phyloP scores from a whole-genome alignment of 192 early-diverging fungal genomes.

The Linderina pennispora region DNA sequence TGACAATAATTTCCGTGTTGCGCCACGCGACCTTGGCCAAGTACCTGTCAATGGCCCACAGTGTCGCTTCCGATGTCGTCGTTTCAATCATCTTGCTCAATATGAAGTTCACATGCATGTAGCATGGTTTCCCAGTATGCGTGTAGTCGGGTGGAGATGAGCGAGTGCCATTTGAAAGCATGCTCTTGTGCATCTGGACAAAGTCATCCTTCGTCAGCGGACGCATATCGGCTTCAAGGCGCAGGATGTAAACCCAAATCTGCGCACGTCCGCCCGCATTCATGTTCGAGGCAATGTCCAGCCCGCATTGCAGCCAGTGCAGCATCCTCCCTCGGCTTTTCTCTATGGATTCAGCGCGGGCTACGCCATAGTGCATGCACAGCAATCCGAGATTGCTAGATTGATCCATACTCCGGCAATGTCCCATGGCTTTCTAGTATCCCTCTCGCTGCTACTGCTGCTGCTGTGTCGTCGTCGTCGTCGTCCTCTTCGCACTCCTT shows the following conservation, averaged over 20 bases:
- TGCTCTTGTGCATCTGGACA: slow-evolving; percentile 8
- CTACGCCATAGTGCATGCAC: too few species aligned
- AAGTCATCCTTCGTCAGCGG: slow-evolving; percentile 11
- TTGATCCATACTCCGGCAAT: too few species aligned
- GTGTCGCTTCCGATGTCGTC: slow-evolving; percentile 1
- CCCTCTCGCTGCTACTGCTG: too few species aligned
- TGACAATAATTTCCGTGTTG: slow-evolving; percentile 25
- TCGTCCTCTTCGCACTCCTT: too few species aligned
- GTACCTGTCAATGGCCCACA: slow-evolving; percentile 7
- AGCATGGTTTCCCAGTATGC: too few species aligned
- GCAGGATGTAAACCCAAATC: slow-evolving; percentile 20
- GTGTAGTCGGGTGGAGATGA: background rate
- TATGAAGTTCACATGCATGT: slow-evolving; percentile 13
- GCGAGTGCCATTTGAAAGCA: background rate
- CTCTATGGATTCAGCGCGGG: too few species aligned
- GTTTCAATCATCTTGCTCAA: slow-evolving; percentile 2
- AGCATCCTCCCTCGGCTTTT: too few species aligned
- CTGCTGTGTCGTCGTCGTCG: too few species aligned
- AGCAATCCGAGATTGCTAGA: too few species aligned
- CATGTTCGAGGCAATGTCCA: too few species aligned
- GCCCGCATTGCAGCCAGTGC: too few species aligned
- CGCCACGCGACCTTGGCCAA: slow-evolving; percentile 1
- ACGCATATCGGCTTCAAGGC: slow-evolving; percentile 5
- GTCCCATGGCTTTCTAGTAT: too few species aligned
- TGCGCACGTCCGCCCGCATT: slow-evolving; percentile 14